Base-by-base conservation (phyloP, 768 basidiomycete species). In the Mrakia frigida region DNA sequence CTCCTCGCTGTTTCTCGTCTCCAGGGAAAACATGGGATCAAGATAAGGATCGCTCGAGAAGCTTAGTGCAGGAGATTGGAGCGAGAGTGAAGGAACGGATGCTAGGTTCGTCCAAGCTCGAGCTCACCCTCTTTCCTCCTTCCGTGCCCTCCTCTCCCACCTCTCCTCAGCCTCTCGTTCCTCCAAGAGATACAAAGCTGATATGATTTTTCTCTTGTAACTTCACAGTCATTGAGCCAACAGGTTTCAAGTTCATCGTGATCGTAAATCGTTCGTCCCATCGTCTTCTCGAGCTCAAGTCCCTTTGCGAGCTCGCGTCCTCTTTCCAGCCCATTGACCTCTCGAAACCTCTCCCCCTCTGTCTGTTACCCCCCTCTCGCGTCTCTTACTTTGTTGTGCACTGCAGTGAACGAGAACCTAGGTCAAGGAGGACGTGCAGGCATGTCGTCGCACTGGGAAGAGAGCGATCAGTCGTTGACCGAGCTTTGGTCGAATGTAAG, bases 341-440 rank as follows among this genome's bases (percentile, higher is more conserved):
- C 13, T 56, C n/a, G n/a, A n/a, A n/a, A n/a, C n/a, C n/a, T 28
- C 25, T 28, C 56, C 2, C 56, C 39, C 37, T 31, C 31, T 25
- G n/a, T 68, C 37, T 39, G n/a, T 7, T 35, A 31, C 33, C 11
- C 28, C 25, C 10, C 18, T 13, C 21, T 2, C 23, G 11, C 35
- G 6, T 41, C 2, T 2, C 35, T 25, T 39, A 3, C 7, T 3
- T 39, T 33, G 6, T 6, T 0, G 6, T 65, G 21, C n/a, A n/a
- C 23, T 39, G 35, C 35, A 68, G 65, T 68, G 37, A 68, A 68
- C 65, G 65, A 68, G 39, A 68, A 68, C 65, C 65, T 68, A 6
- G 65, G 65, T 16, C 65, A 68, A 41, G 65, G 65, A 35, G 65
- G 65, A 39, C 65, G 65, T 11, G 65, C 65, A 41, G 65, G 65